These are phyloP conservation scores for Saksenaea vasiformis DNA, from an alignment of 371 early-diverging fungal species.

Conservation along the genomic window DNA sequence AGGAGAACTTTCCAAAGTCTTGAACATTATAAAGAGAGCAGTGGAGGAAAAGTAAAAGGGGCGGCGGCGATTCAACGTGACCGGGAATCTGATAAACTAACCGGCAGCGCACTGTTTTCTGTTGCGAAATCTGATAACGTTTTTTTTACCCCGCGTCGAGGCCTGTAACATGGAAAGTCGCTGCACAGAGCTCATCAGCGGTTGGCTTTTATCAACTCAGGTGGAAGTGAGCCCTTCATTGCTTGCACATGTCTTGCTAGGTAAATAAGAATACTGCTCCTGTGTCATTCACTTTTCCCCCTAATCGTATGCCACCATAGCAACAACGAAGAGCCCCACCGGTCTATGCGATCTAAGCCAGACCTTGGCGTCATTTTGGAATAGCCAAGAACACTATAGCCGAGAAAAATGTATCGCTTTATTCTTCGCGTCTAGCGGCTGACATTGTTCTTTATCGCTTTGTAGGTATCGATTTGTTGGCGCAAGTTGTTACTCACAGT, in stretches of 20 bases:
- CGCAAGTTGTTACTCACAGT: constrained; percentile 32
- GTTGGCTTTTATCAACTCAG: constrained; percentile 33
- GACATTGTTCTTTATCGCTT: background rate
- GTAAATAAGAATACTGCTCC: constrained; percentile 12
- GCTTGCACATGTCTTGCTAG: constrained; percentile 30
- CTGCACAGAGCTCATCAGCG: constrained; percentile 17
- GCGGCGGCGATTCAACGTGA: constrained; percentile 2
- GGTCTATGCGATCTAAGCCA: constrained; percentile 15
- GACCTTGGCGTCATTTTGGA: constrained; percentile 15
- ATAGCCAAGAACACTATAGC: constrained; percentile 19
- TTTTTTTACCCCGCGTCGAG: background rate
- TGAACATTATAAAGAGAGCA: background rate
- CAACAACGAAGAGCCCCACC: constrained; percentile 21
- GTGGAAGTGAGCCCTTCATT: constrained; percentile 32
- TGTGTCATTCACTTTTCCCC: background rate
- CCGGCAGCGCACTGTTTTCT: background rate
- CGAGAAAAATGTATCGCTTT: constrained; percentile 12
- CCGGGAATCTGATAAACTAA: constrained; percentile 13
- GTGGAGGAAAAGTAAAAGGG: background rate
- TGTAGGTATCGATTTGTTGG: constrained; percentile 30
- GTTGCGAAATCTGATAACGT: constrained; percentile 14
- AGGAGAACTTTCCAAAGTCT: no score
- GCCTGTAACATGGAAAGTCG: constrained; percentile 10
- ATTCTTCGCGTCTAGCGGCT: background rate
- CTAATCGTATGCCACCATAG: constrained; percentile 6